Evolutionary conservation across 352 stramenopile genomes (phyloP), one percentile per base, ranked within the genome.

Genomic region (Saprolegnia diclina): DNA sequence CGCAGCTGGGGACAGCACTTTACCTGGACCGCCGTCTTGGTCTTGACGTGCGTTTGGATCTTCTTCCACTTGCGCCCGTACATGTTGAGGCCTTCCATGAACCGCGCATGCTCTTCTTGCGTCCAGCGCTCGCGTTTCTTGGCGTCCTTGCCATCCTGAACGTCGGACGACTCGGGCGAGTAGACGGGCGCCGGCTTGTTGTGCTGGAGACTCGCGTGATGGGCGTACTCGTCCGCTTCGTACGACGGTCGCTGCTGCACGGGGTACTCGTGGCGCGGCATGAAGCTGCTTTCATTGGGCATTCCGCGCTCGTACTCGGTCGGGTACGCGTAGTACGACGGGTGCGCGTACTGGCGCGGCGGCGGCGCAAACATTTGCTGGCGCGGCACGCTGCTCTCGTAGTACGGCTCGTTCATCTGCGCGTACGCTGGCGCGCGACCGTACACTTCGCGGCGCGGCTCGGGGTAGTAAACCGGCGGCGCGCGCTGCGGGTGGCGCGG

Each of bases 21-120:
- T 72, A 72, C 65, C 65, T 93, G 85, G 5, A 93, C 85, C 5
- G 83, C 85, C 3, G 85, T 93, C 79, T 93, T 93, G 21, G 85
- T 93, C 75, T 90, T 84, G 40, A 93, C 85, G 44, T 90, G 89
- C 46, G 79, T 87, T 73, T 93, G 85, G 59, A 93, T 93, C 67
- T 93, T 93, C 73, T 93, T 93, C 85, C 85, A 93, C 71, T 93
- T 93, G 67, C 85, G 85, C 24, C 85, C 85, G 69, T 91, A 93
- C 32, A 80, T 80, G 73, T 91, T 91, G n/a, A 93, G 70, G 0
- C 85, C 85, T 70, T 93, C 83, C 83, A 93, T 91, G 73, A 93
- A 93, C 13, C 80, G 78, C 18, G 83, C 83, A 67, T 93, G 85
- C 56, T 93, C 85, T 57, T 91, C 83, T 38, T 91, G 81, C 0